A percentile compares a stretch with the other conserved stretches of the same genome.
phyloP scores from a whole-genome alignment of 2,329 filamentous ascomycete genomes.

The Gyromitra esculenta region DNA sequence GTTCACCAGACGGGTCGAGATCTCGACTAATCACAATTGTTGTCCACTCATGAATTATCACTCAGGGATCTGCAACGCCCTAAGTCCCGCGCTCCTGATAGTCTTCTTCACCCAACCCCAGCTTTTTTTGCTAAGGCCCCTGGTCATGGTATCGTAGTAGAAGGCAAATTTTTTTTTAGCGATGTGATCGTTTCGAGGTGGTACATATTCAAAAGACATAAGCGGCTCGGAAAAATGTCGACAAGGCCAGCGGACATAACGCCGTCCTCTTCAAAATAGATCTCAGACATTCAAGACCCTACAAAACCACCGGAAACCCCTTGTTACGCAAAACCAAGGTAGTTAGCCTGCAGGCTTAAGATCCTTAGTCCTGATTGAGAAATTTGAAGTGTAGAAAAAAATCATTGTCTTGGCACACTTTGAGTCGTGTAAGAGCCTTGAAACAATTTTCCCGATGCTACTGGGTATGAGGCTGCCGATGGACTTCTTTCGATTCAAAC shows the following conservation, averaged over 20 bases:
- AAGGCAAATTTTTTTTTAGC: not conserved
- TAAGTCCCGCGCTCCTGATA: conserved; percentile 1
- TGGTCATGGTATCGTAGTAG: conserved; percentile 20
- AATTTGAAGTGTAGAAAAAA: conserved; percentile 18
- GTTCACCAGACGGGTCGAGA: conserved; percentile 23
- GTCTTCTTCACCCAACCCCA: conserved; percentile 16
- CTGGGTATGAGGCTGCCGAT: not conserved
- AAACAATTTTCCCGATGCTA: conserved; percentile 21
- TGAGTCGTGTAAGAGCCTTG: conserved; percentile 8
- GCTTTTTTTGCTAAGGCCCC: not conserved
- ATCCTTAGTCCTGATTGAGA: conserved; percentile 30
- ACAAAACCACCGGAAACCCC: conserved; percentile 9
- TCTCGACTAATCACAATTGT: conserved; percentile 35
- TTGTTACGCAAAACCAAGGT: conserved; percentile 25
- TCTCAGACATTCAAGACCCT: conserved; percentile 35
- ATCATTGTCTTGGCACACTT: conserved; percentile 16
- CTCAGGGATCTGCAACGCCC: conserved; percentile 26
- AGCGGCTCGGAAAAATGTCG: conserved; percentile 20
- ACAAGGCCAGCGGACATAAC: conserved; percentile 11
- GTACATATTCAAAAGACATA: conserved; percentile 24
- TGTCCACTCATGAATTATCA: conserved; percentile 44
- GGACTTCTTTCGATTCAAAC: conserved; percentile 31
- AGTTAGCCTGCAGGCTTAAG: conserved; percentile 16
- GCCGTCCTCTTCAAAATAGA: conserved; percentile 34
- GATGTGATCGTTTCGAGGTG: conserved; percentile 22